Base-by-base conservation (phyloP, 176 grass and related monocot genomes). In the Carex pumila region DNA sequence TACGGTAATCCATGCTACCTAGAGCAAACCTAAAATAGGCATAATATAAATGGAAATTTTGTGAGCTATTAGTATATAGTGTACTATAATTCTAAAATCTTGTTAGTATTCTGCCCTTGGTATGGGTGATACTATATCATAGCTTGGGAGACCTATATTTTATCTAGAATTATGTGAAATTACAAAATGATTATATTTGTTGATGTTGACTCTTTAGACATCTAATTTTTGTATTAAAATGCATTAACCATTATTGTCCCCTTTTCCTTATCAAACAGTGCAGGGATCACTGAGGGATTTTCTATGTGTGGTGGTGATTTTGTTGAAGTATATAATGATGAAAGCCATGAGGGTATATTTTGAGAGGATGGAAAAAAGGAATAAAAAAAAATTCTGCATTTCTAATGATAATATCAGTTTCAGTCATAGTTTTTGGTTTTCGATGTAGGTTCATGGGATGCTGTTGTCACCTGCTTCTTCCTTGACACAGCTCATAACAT, bases 241-340 rank as follows among this genome's bases (percentile, higher is more conserved):
- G 52, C 73, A 78, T 50, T 31, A 73, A 52, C 14, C 6, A 34
- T 56, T 78, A 52, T 57, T 57, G 29, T 18, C 6, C 6, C 25
- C 13, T 65, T 66, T 67, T 66, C 14, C 47, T 72, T 64, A 49
- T 57, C 81, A 65, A 89, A 84, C 83, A 95, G 96, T 87, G 90
- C 90, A 53, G 90, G 90, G 86, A 95, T 99, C 75, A 99, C 96
- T 0, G 93, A 99, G 65, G 96, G 96, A 62, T 99, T 99, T 92
- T 99, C 96, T 22, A 99, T 95, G 96, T 99, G 93, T 31, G 96
- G 91, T 81, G 93, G 96, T 67, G 93, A 99, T 84, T 99, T 99
- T 95, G 89, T 99, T 85, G 93, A 99, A 84, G 96, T 95, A 73
- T 99, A 99, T 81, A 95, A 87, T 61, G 93, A 95, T 50, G 79